Evolutionary conservation across 306 rosid species (phyloP).

Genomic region (Quercus rubra): DNA sequence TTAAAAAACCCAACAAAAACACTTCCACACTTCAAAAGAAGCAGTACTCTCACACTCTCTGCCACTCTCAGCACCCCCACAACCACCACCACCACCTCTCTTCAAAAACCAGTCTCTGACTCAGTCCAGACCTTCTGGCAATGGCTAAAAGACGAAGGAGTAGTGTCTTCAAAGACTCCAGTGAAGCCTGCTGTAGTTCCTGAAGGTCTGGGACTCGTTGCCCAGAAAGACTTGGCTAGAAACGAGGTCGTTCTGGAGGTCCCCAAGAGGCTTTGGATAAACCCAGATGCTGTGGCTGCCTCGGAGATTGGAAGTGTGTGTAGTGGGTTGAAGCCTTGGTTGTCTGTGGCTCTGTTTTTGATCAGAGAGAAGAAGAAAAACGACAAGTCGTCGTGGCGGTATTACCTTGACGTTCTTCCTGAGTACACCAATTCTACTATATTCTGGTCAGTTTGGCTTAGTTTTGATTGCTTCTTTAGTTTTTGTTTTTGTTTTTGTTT

Average conservation of each 20-base stretch:
- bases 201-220: slow-evolving; percentile 78
- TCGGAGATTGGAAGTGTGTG: slow-evolving; percentile 81
- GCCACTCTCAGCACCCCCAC: slow-evolving; percentile 4
- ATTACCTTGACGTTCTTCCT: slow-evolving; percentile 69
- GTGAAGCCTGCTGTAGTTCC: slow-evolving; percentile 69
- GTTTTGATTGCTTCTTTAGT: not conserved
- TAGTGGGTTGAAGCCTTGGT: slow-evolving; percentile 82
- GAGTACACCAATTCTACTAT: slow-evolving; percentile 73
- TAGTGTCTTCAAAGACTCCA: slow-evolving; percentile 65
- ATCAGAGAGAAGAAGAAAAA: slow-evolving; percentile 58
- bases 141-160: slow-evolving; percentile 83
- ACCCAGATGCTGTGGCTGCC: slow-evolving; percentile 83
- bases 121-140: slow-evolving; percentile 76
- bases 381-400: slow-evolving; percentile 62
- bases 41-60: not conserved
- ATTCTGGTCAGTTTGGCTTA: slow-evolving; percentile 74
- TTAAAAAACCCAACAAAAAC: slow-evolving; percentile 5
- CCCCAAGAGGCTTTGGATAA: slow-evolving; percentile 88
- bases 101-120: slow-evolving; percentile 46
- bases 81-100: slow-evolving; percentile 19
- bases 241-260: slow-evolving; percentile 91
- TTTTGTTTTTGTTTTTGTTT: not conserved
- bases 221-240: slow-evolving; percentile 55
- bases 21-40: too few species aligned
- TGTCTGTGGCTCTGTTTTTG: slow-evolving; percentile 75